A percentile compares a stretch with the other conserved stretches of the same genome.
These are phyloP conservation scores for Sporothrix dimorphospora DNA, from an alignment of 2,329 filamentous ascomycete genomes.

Conservation along the genomic window DNA sequence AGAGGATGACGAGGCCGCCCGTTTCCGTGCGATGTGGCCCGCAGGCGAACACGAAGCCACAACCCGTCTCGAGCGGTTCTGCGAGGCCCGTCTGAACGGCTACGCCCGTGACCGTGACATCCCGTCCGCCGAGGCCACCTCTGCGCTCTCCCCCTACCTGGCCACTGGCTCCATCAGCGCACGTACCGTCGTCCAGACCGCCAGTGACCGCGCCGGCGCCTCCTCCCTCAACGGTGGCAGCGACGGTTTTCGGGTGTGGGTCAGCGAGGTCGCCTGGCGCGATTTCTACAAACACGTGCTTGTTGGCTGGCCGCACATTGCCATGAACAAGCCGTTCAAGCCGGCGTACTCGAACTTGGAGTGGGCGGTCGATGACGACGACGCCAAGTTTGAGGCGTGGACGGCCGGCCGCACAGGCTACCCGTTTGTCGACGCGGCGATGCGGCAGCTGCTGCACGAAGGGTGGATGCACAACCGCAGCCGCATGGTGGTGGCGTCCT, in stretches of 20 bases:
- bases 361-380: slow-evolving; percentile 74
- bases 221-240: slow-evolving; percentile 68
- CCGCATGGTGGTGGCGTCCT: slow-evolving; percentile 82
- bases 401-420: slow-evolving; percentile 73
- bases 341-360: slow-evolving; percentile 79
- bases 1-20: slow-evolving; percentile 62
- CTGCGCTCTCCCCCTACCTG: slow-evolving; percentile 71
- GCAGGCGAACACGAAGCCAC: slow-evolving; percentile 56
- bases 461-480: slow-evolving; percentile 86
- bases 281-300: slow-evolving; percentile 89
- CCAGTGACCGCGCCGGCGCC: slow-evolving; percentile 64
- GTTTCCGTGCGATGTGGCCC: slow-evolving; percentile 67
- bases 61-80: slow-evolving; percentile 66
- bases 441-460: slow-evolving; percentile 71
- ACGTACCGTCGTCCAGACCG: slow-evolving; percentile 64
- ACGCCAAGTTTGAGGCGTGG: slow-evolving; percentile 69
- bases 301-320: slow-evolving; percentile 81
- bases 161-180: slow-evolving; percentile 66
- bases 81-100: slow-evolving; percentile 46
- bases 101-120: slow-evolving; percentile 59
- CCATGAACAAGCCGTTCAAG: slow-evolving; percentile 70
- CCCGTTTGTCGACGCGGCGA: slow-evolving; percentile 83
- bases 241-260: slow-evolving; percentile 71
- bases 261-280: slow-evolving; percentile 81
- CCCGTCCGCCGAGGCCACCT: slow-evolving; percentile 65